Percentiles rank a stretch among this genome's conserved stretches.
Conservation (phyloP, 75 land plant species). For the Isoetes taiwanensis region DNA sequence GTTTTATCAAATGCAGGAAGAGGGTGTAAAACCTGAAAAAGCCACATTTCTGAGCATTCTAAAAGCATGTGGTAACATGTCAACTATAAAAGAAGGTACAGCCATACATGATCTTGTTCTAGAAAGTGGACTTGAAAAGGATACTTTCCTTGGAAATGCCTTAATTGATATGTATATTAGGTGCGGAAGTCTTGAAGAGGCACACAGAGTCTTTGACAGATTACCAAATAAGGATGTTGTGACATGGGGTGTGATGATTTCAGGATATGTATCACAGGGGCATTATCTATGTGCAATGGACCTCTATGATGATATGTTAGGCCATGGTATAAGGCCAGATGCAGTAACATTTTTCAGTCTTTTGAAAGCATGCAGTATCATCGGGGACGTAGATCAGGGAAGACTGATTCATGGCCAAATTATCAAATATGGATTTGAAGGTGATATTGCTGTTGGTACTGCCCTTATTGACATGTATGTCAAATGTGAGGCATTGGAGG, state of each 20-base stretch:
- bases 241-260: conserved; percentile 27
- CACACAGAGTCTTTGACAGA: conserved; percentile 14
- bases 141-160: conserved; percentile 23
- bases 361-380: not conserved
- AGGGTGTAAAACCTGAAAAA: conserved; percentile 14
- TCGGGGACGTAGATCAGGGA: conserved; percentile 9
- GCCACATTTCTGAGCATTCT: conserved; percentile 20
- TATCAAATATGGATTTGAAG: conserved; percentile 6
- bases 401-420: conserved; percentile 1
- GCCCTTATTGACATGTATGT: conserved; percentile 18
- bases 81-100: conserved; percentile 11
- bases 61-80: conserved; percentile 13
- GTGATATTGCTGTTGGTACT: not conserved
- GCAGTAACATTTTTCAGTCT: conserved; percentile 12
- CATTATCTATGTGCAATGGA: conserved; percentile 6
- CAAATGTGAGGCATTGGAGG: conserved; percentile 12
- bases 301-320: conserved; percentile 9
- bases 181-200: conserved; percentile 15
- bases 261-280: conserved; percentile 13
- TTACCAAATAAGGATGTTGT: conserved; percentile 18
- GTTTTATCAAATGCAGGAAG: conserved; percentile 10
- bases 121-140: conserved; percentile 16
- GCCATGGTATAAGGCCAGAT: conserved; percentile 11
- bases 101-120: conserved; percentile 11
- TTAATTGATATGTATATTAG: conserved; percentile 25